phyloP scores from a whole-genome alignment of 2,329 filamentous ascomycete genomes.

The Aspergillus fischeri region DNA sequence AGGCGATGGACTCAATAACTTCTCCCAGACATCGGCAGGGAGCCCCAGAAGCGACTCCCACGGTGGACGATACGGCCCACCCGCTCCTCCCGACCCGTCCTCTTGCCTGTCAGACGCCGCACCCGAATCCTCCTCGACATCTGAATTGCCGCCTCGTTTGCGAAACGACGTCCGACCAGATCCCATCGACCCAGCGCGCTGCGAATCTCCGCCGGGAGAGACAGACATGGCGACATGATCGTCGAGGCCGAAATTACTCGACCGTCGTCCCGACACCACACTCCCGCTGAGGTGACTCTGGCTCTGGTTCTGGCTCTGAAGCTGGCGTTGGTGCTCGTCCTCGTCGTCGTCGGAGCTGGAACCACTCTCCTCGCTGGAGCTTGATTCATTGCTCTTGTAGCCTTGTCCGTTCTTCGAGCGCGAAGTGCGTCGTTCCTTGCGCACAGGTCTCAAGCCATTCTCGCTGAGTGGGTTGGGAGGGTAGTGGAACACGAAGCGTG shows the following conservation, averaged over 20 bases:
- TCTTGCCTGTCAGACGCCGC: slow-evolving; percentile 26
- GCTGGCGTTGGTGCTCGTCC: slow-evolving; percentile 21
- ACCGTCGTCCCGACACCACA: slow-evolving; percentile 23
- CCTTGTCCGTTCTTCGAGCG: slow-evolving; percentile 28
- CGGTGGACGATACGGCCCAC: slow-evolving; percentile 24
- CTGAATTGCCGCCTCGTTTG: slow-evolving; percentile 28
- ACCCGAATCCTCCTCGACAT: slow-evolving; percentile 31
- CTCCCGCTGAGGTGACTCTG: slow-evolving; percentile 18
- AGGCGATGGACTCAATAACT: slow-evolving; percentile 69
- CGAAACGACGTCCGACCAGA: slow-evolving; percentile 27
- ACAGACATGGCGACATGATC: slow-evolving; percentile 23
- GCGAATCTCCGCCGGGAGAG: slow-evolving; percentile 27
- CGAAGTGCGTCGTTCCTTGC: slow-evolving; percentile 31
- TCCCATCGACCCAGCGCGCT: slow-evolving; percentile 31
- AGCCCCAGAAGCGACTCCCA: slow-evolving; percentile 67
- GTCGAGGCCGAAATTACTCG: slow-evolving; percentile 33
- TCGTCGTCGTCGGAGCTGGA: slow-evolving; percentile 41
- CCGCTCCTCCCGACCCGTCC: slow-evolving; percentile 16
- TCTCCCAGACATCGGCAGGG: slow-evolving; percentile 72
- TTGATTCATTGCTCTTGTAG: slow-evolving; percentile 34
- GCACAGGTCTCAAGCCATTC: slow-evolving; percentile 32
- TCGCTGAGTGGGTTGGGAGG: slow-evolving; percentile 55
- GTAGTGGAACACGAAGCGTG: slow-evolving; percentile 82
- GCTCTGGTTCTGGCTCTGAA: slow-evolving; percentile 8
- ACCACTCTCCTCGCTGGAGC: slow-evolving; percentile 36